These are phyloP conservation scores for Trichophyton mentagrophytes DNA, from an alignment of 2,329 filamentous ascomycete species.

Conservation along the genomic window DNA sequence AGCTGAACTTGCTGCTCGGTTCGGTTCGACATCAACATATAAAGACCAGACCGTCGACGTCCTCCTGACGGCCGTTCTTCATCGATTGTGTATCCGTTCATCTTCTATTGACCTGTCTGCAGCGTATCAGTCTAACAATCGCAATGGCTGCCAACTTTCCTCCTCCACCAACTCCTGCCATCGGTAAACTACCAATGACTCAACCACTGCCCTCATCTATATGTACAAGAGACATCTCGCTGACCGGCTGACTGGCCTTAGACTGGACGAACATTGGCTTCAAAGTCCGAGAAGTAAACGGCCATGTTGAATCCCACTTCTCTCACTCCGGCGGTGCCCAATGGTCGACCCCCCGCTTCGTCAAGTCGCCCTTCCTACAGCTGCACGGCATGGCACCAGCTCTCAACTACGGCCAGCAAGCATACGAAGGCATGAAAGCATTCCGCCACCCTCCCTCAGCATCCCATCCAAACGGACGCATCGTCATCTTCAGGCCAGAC, in stretches of 20 bases:
- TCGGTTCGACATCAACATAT: neutral
- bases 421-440: constrained; percentile 96
- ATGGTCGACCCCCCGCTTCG: constrained; percentile 69
- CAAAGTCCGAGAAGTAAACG: constrained; percentile 85
- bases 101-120: neutral
- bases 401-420: constrained; percentile 94
- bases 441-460: constrained; percentile 55
- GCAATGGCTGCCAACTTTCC: neutral
- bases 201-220: neutral
- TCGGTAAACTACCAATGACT: constrained; percentile 3
- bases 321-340: constrained; percentile 47
- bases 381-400: constrained; percentile 92
- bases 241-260: constrained; percentile 17
- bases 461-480: constrained; percentile 41
- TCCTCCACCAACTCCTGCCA: neutral
- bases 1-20: neutral
- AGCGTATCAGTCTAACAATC: neutral
- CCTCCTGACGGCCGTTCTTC: neutral
- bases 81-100: neutral
- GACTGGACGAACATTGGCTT: constrained; percentile 94
- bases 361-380: constrained; percentile 69
- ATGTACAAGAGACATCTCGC: neutral
- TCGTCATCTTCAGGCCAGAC: constrained; percentile 78
- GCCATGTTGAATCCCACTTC: constrained; percentile 83
- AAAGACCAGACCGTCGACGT: neutral